Evolutionary conservation across 176 grass and related monocot genomes (phyloP).

Genomic region (Bonia amplexicaulis): DNA sequence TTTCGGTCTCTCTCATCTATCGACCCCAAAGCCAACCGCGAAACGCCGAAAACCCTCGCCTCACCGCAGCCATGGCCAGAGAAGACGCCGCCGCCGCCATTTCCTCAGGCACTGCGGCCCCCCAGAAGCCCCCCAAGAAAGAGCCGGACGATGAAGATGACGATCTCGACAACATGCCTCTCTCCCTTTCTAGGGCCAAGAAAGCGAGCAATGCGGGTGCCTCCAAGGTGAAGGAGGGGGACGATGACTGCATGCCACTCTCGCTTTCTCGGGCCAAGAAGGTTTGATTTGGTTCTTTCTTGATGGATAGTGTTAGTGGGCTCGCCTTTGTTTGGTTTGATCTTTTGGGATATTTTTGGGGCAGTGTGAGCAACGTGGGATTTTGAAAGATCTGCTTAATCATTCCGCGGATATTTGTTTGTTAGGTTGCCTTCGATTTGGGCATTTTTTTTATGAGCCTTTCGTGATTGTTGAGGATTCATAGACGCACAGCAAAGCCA

Average conservation of each 20-base stretch:
- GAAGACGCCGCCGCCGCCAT: slow-evolving; percentile 20
- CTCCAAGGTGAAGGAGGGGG: slow-evolving; percentile 21
- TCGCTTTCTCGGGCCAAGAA: slow-evolving; percentile 30
- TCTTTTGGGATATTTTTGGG: background rate
- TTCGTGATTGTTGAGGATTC: background rate
- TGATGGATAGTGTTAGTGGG: background rate
- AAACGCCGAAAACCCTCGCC: slow-evolving; percentile 35
- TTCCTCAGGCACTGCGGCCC: too few species aligned
- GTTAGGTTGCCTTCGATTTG: background rate
- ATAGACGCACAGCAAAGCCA: background rate
- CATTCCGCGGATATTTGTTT: background rate
- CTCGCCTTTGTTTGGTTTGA: background rate
- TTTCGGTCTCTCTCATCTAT: background rate
- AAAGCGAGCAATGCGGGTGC: slow-evolving; percentile 23
- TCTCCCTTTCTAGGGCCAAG: slow-evolving; percentile 29
- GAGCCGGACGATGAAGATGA: slow-evolving; percentile 9
- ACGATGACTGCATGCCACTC: background rate
- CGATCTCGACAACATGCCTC: background rate
- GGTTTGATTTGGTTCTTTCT: slow-evolving; percentile 15
- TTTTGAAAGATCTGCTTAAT: background rate
- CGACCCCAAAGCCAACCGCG: background rate
- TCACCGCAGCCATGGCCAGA: slow-evolving; percentile 30
- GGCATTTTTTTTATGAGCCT: background rate
- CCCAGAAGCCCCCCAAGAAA: background rate
- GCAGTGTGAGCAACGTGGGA: background rate